Percentiles rank a stretch among this genome's conserved stretches.
Evolutionary conservation across 805 yeast genomes (phyloP).

Genomic region (Myxozyma lipomycoides): DNA sequence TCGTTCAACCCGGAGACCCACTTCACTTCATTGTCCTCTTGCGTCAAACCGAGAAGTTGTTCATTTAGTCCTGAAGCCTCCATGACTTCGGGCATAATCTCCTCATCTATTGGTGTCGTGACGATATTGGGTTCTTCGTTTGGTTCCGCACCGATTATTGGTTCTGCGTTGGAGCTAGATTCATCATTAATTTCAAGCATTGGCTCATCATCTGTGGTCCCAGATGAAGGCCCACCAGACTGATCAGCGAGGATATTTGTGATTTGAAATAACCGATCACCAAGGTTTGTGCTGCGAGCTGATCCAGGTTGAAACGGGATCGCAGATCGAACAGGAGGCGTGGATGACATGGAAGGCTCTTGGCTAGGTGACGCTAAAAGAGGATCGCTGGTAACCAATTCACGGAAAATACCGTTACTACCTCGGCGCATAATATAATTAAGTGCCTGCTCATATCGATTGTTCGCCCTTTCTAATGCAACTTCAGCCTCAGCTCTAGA

Average conservation of each 20-base stretch:
- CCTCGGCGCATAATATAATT: neutral
- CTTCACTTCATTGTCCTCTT: neutral
- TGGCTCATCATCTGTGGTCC: no score
- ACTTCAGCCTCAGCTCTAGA: slow-evolving; percentile 12
- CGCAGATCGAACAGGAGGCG: no score
- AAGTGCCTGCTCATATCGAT: neutral
- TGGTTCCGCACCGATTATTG: neutral
- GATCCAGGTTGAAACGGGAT: no score
- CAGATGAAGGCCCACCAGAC: no score
- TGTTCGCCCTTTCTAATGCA: neutral
- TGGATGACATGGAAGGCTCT: no score
- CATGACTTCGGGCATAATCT: neutral
- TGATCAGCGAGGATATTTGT: no score
- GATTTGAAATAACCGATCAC: no score
- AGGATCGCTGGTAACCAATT: neutral
- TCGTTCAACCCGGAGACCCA: slow-evolving; percentile 27
- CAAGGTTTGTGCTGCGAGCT: no score
- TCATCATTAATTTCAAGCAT: no score
- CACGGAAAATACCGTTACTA: neutral
- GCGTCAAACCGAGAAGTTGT: neutral
- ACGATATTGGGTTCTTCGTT: neutral
- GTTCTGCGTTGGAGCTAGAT: no score
- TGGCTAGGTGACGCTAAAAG: neutral
- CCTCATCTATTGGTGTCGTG: neutral
- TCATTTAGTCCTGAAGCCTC: neutral